Percentiles rank a stretch among this genome's conserved stretches.
Conservation (phyloP, 768 basidiomycete species). For the Boletus rufocinnamomeus region DNA sequence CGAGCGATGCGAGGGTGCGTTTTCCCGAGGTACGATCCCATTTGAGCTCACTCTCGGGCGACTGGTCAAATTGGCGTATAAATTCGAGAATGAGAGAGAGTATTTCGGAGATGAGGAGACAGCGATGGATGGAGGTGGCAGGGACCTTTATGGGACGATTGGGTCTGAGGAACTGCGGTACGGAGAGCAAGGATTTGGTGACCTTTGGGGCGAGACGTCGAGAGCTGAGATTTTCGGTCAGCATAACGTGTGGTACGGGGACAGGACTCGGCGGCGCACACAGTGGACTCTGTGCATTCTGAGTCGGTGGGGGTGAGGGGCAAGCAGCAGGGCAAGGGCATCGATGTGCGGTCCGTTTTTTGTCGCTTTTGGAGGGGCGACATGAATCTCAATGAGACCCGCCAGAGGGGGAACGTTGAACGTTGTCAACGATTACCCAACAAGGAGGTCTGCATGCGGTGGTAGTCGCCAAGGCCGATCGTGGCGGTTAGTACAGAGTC, state of each 20-base stretch:
- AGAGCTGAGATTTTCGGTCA: constrained; percentile 11
- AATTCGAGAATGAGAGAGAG: constrained; percentile 25
- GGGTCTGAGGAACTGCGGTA: background rate
- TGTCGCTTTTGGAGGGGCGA: background rate
- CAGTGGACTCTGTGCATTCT: background rate
- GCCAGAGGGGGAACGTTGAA: too few relatives aligned
- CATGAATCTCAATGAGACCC: background rate
- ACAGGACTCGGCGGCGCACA: constrained; percentile 4
- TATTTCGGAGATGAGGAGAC: constrained; percentile 26
- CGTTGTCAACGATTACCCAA: background rate
- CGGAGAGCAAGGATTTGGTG: background rate
- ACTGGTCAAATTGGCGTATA: constrained; percentile 24
- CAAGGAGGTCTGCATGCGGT: background rate
- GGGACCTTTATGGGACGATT: background rate
- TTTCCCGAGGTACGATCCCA: constrained; percentile 20
- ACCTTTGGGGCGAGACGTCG: background rate
- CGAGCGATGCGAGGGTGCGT: constrained; percentile 29
- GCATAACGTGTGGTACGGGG: background rate
- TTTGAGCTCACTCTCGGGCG: constrained; percentile 17
- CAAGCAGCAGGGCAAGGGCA: background rate
- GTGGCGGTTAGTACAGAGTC: too few relatives aligned
- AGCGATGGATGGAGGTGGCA: constrained; percentile 19
- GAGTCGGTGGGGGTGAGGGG: background rate
- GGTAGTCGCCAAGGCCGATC: background rate
- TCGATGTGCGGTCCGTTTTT: background rate